A percentile compares a stretch with the other conserved stretches of the same genome.
These are phyloP conservation scores for Bondarzewia mesenterica DNA, from an alignment of 1,284 basidiomycete genomes.

Conservation along the genomic window DNA sequence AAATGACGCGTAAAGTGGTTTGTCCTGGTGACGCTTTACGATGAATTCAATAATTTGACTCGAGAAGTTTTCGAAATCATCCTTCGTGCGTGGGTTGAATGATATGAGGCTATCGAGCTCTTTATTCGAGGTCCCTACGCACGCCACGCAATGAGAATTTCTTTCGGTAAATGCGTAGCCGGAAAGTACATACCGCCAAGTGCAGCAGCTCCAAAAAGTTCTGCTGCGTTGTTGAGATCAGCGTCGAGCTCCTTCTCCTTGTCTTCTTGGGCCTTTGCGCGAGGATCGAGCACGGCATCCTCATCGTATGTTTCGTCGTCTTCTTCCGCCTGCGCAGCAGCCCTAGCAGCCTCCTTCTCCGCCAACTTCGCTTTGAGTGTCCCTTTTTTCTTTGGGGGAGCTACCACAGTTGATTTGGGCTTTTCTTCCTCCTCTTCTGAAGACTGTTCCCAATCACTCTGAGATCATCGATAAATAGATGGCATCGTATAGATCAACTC, in stretches of 20 bases:
- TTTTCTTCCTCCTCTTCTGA: constrained; percentile 66
- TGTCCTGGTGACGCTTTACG: constrained; percentile 68
- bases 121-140: constrained; percentile 50
- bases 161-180: background rate
- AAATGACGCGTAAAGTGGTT: constrained; percentile 76
- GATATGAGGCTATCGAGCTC: constrained; percentile 67
- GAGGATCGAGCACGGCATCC: constrained; percentile 74
- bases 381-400: constrained; percentile 83
- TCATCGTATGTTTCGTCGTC: constrained; percentile 53
- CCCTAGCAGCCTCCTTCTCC: constrained; percentile 74
- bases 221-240: constrained; percentile 78
- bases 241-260: constrained; percentile 76
- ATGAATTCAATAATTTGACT: constrained; percentile 64
- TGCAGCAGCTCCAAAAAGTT: constrained; percentile 67
- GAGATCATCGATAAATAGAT: constrained; percentile 7
- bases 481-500: constrained; percentile 6
- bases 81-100: constrained; percentile 75
- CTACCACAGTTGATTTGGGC: constrained; percentile 34
- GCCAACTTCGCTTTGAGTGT: constrained; percentile 84
- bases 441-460: constrained; percentile 93
- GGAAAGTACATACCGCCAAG: constrained; percentile 45
- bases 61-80: constrained; percentile 75
- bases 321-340: constrained; percentile 48
- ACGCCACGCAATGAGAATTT: background rate
- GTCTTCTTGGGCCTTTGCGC: constrained; percentile 68